Conservation (phyloP, 371 early-diverging fungal species). For the Haplosporangium sp. region DNA sequence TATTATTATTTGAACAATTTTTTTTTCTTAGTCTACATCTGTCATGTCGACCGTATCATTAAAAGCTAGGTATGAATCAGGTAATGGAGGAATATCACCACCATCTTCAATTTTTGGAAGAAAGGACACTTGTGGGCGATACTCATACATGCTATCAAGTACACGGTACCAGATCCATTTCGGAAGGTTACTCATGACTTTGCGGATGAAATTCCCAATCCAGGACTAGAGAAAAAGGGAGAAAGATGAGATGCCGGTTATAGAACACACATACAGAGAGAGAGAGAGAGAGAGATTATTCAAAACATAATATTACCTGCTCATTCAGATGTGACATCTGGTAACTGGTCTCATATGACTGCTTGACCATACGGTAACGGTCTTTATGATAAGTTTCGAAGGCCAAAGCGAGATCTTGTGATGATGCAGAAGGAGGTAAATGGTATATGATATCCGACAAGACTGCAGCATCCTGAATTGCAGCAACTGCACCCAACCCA, state of each 20-base stretch:
- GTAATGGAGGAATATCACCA: conserved; percentile 25
- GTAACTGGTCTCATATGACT: conserved; percentile 34
- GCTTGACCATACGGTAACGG: conserved; percentile 19
- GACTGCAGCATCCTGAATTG: conserved; percentile 33
- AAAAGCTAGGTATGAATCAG: conserved; percentile 8
- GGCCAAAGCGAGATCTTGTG: conserved; percentile 4
- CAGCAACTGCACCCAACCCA: conserved; percentile 23
- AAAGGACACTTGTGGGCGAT: conserved; percentile 41
- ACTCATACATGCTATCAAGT: conserved; percentile 21
- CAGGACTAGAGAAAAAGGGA: conserved; percentile 8
- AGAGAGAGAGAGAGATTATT: neutral
- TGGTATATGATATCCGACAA: conserved; percentile 24
- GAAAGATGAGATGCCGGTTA: too few relatives aligned
- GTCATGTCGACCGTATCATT: neutral
- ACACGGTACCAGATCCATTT: conserved; percentile 33
- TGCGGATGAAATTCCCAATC: conserved; percentile 31
- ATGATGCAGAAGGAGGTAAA: conserved; percentile 4
- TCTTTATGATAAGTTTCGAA: conserved; percentile 17
- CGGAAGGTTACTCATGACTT: conserved; percentile 34
- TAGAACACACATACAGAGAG: neutral
- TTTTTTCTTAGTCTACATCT: neutral
- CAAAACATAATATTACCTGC: conserved; percentile 12
- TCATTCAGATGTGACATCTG: conserved; percentile 39
- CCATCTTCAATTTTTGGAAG: conserved; percentile 18
- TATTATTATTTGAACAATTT: neutral